Conservation (phyloP, 2,329 filamentous ascomycete genomes). For the Diaporthe helianthi region DNA sequence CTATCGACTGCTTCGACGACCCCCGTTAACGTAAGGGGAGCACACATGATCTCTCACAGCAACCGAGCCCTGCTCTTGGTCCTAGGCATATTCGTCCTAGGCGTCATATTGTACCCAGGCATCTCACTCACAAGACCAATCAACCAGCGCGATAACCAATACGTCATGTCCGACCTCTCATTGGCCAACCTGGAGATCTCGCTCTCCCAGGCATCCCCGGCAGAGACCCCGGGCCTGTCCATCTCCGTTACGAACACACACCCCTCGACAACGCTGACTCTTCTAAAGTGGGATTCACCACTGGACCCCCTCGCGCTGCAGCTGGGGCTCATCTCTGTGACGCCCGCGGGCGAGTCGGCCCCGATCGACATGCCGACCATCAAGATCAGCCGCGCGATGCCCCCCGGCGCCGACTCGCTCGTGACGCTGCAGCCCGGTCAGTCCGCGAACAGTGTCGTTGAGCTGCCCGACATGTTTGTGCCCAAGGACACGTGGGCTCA, state of each 20-base stretch:
- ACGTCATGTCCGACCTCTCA: constrained; percentile 15
- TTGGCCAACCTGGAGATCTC: not conserved
- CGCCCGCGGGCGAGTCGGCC: constrained; percentile 42
- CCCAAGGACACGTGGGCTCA: not conserved
- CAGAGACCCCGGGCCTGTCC: constrained; percentile 41
- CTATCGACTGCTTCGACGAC: not conserved
- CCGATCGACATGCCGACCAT: constrained; percentile 48
- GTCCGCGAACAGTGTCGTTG: constrained; percentile 2
- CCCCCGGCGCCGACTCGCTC: constrained; percentile 47
- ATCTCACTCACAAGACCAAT: not conserved
- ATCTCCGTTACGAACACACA: constrained; percentile 49
- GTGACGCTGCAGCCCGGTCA: constrained; percentile 49
- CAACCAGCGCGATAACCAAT: not conserved
- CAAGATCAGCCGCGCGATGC: constrained; percentile 50
- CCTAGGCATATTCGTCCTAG: not conserved
- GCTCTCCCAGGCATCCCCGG: not conserved
- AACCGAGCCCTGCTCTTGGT: not conserved
- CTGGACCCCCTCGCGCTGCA: constrained; percentile 52
- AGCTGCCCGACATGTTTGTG: not conserved
- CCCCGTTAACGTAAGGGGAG: not conserved
- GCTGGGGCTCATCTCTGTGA: constrained; percentile 51
- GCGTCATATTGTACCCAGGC: not conserved
- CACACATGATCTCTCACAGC: not conserved
- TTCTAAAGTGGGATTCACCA: constrained; percentile 54
- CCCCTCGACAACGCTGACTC: constrained; percentile 46